Evolutionary conservation across 2,329 filamentous ascomycete species (phyloP), one percentile per base, ranked within the genome.

Genomic region (Aphanoascus verrucosus): DNA sequence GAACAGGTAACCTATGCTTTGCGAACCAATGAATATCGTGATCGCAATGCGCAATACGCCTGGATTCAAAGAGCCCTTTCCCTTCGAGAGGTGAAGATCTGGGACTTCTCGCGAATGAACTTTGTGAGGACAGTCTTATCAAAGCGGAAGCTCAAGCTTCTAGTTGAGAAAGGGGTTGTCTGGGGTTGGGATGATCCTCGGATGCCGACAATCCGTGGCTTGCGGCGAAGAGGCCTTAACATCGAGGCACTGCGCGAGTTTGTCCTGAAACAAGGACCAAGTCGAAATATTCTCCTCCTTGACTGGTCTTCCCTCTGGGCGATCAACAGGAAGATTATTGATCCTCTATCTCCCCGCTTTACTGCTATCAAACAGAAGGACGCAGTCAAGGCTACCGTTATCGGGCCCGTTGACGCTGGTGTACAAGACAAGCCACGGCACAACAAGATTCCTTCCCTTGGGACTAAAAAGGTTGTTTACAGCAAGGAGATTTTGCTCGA

Each of bases 321-420:
- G 45, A 62, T 67, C 40, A 88, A 88, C 75, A 88, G 85, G 72
- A 85, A 85, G 69, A 79, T 83, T 61, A 86, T 88, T 54, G 85
- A 88, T 66, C 84, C 84, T 34, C 54, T 59, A 20, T 62, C 62
- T 12, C 60, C 62, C 1, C 58, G 65, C 40, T 62, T 64, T 55
- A 66, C 64, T 28, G 64, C 63, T 4, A 60, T 68, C 41, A 50
- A 53, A 31, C 61, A 63, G 44, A 56, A 59, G 20, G 60, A 60
- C 20, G 56, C 58, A 28, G 63, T 67, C 12, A 53, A 56, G 6
- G 62, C 59, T 53, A 65, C 55, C 20, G 57, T 91, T 47, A 79
- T 74, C 42, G 86, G 85, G 32, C 55, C 54, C 35, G 55, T 54
- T 11, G 54, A 37, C 14, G 75, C 80, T 6, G 83, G 81, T 1